Conservation (phyloP, 306 rosid genomes). For the Vigna radiata region DNA sequence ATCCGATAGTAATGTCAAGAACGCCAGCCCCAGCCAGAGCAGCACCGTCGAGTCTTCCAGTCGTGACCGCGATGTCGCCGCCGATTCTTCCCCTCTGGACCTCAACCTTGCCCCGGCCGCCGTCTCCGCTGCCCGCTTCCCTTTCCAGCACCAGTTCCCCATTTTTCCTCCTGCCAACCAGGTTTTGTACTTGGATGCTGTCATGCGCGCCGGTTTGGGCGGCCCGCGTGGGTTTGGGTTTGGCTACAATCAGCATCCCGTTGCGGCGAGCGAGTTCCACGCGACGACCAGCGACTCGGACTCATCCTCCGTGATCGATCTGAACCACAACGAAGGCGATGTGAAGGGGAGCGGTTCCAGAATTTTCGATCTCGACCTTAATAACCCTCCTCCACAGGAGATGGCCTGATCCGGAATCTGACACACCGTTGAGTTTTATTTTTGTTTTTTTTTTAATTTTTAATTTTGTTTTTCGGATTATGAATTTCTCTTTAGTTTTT, state of each 20-base stretch:
- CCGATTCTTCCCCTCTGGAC: conserved; percentile 74
- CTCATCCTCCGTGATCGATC: conserved; percentile 72
- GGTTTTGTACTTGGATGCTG: conserved; percentile 54
- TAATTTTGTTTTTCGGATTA: conserved; percentile 9
- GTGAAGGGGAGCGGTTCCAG: conserved; percentile 2
- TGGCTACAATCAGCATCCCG: conserved; percentile 30
- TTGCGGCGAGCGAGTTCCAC: conserved; percentile 36
- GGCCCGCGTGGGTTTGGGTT: conserved; percentile 43
- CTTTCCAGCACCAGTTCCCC: conserved; percentile 58
- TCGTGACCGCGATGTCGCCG: conserved; percentile 65
- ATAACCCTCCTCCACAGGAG: conserved; percentile 59
- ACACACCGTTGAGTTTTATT: neutral
- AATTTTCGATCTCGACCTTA: conserved; percentile 63
- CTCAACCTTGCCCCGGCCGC: conserved; percentile 59
- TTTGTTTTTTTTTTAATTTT: neutral
- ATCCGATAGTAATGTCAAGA: conserved; percentile 48
- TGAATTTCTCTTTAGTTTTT: conserved; percentile 43
- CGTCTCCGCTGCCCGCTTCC: conserved; percentile 56
- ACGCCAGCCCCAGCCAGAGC: conserved; percentile 88
- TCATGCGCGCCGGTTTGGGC: conserved; percentile 56
- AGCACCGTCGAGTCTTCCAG: conserved; percentile 93
- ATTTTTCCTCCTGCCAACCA: conserved; percentile 46
- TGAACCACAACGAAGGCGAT: conserved; percentile 46
- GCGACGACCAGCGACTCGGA: conserved; percentile 63
- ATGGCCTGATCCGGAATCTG: conserved; percentile 32